Conservation (phyloP, 352 stramenopile species). For the Globisporangium okanoganense region DNA sequence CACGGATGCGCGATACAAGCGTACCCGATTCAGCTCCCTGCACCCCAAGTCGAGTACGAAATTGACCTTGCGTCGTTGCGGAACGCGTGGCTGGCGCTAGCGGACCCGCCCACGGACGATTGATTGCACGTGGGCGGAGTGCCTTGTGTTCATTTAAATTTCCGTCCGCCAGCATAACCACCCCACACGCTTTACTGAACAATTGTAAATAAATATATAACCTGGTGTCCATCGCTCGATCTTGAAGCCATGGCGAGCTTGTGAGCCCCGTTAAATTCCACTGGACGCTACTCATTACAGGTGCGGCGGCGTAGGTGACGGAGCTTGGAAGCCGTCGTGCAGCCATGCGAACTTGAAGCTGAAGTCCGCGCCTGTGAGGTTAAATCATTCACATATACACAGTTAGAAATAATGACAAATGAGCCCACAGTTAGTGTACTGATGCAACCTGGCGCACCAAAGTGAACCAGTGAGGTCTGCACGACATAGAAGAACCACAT, state of each 20-base stretch:
- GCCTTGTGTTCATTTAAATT: background rate
- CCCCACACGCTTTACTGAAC: background rate
- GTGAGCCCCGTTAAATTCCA: background rate
- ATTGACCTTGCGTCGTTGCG: background rate
- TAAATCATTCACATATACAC: background rate
- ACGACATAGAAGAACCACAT: constrained; percentile 6
- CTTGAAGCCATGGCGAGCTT: background rate
- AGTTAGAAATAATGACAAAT: background rate
- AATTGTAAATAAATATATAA: background rate
- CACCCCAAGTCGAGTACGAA: background rate
- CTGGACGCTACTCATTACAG: background rate
- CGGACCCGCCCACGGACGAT: background rate
- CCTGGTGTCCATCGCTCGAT: background rate
- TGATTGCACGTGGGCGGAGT: background rate
- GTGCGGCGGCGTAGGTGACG: background rate
- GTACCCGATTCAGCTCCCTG: background rate
- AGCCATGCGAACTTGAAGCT: constrained; percentile 8
- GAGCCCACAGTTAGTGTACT: background rate
- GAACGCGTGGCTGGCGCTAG: background rate
- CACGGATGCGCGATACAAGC: background rate
- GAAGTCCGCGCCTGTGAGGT: background rate
- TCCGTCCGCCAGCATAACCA: background rate
- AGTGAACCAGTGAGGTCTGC: constrained; percentile 3
- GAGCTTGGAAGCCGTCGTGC: background rate
- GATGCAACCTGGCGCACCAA: background rate